Percentiles rank a stretch among this genome's conserved stretches.
Evolutionary conservation across 768 basidiomycete genomes (phyloP).

Genomic region (Hericium rajendrae): DNA sequence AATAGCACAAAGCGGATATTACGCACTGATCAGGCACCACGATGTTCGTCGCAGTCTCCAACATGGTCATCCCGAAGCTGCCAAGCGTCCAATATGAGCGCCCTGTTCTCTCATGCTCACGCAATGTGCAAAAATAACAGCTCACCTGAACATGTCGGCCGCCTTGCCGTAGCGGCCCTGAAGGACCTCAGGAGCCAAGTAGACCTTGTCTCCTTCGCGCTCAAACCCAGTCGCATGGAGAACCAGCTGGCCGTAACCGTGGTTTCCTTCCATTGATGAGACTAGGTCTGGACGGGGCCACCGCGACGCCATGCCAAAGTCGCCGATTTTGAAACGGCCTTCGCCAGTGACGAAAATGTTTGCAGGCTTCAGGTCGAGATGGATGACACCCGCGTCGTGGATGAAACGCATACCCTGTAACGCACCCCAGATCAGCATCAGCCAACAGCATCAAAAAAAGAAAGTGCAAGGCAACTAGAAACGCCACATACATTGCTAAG

Average conservation of each 20-base stretch:
- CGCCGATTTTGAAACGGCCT: slow-evolving; percentile 92
- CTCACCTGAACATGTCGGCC: slow-evolving; percentile 91
- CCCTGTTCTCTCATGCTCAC: neutral
- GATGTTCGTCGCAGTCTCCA: slow-evolving; percentile 93
- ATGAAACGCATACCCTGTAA: slow-evolving; percentile 78
- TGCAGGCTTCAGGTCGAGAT: slow-evolving; percentile 95
- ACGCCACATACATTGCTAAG: slow-evolving; percentile 65
- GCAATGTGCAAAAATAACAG: neutral
- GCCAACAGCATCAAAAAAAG: slow-evolving; percentile 17
- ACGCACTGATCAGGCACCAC: slow-evolving; percentile 94
- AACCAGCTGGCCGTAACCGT: neutral
- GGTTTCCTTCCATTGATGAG: slow-evolving; percentile 9
- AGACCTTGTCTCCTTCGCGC: slow-evolving; percentile 94
- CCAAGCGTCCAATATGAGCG: slow-evolving; percentile 14
- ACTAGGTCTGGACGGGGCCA: slow-evolving; percentile 58
- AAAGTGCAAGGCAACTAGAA: neutral
- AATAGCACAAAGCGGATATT: slow-evolving; percentile 2
- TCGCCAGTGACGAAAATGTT: slow-evolving; percentile 87
- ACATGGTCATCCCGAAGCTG: slow-evolving; percentile 91
- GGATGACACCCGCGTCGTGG: slow-evolving; percentile 80
- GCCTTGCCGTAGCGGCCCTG: slow-evolving; percentile 87
- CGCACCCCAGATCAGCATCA: slow-evolving; percentile 17
- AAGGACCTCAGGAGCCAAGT: slow-evolving; percentile 93
- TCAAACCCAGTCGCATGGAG: slow-evolving; percentile 51
- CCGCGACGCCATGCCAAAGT: slow-evolving; percentile 96